These are phyloP conservation scores for Sporisorium iseilematis-ciliati DNA, from an alignment of 1,284 basidiomycete species.

Conservation along the genomic window DNA sequence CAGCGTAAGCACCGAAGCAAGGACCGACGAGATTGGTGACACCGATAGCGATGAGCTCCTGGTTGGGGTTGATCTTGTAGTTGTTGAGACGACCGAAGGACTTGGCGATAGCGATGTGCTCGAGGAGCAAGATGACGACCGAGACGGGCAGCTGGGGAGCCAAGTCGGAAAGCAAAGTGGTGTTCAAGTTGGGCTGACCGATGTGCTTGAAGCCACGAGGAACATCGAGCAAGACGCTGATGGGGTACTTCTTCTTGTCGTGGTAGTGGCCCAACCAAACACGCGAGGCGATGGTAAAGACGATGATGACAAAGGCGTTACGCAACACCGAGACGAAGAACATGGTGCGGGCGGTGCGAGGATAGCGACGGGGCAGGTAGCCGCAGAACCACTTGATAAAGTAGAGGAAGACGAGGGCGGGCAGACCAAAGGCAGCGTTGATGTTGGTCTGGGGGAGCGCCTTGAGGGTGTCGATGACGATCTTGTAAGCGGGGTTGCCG, in stretches of 20 bases:
- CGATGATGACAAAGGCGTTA: conserved; percentile 68
- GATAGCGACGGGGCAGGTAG: conserved; percentile 77
- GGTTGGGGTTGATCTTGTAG: conserved; percentile 97
- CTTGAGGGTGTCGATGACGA: conserved; percentile 93
- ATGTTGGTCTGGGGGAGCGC: conserved; percentile 78
- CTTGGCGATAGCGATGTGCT: conserved; percentile 93
- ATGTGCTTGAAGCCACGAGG: conserved; percentile 75
- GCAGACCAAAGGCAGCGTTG: conserved; percentile 91
- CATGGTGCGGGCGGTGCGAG: conserved; percentile 78
- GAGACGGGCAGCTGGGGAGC: conserved; percentile 86
- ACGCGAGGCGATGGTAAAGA: conserved; percentile 74
- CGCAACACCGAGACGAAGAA: conserved; percentile 67
- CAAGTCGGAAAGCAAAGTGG: conserved; percentile 77
- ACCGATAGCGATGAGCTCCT: conserved; percentile 96
- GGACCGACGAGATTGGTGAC: conserved; percentile 79
- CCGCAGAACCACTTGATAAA: conserved; percentile 78
- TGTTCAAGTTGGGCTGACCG: conserved; percentile 78
- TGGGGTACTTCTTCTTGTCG: conserved; percentile 79
- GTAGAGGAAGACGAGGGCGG: conserved; percentile 82
- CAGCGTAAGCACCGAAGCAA: conserved; percentile 90
- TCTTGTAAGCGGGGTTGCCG: conserved; percentile 78
- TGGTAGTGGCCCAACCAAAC: conserved; percentile 56
- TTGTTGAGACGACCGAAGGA: conserved; percentile 95
- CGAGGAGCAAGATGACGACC: conserved; percentile 92
- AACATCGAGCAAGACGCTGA: conserved; percentile 85